Evolutionary conservation across 129 eudicot species (phyloP).

Genomic region (Centaurea solstitialis): DNA sequence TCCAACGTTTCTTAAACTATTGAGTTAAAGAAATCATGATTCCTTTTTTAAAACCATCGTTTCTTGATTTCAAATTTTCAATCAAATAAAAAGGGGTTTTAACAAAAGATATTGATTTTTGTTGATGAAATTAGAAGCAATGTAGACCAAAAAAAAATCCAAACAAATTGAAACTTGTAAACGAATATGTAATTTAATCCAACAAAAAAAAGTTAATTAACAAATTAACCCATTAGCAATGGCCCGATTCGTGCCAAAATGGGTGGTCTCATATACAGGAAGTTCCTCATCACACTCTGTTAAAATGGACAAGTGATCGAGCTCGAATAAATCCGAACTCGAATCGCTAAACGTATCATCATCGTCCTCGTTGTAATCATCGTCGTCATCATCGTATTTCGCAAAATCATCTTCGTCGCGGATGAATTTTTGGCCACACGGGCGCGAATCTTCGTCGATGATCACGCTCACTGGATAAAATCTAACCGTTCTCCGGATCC

Average conservation of each 20-base stretch:
- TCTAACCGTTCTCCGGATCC: conserved; percentile 53
- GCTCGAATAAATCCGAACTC: conserved; percentile 79
- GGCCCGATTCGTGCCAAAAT: conserved; percentile 52
- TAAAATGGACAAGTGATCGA: conserved; percentile 62
- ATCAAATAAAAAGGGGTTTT: neutral
- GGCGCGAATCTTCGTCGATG: conserved; percentile 61
- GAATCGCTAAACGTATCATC: conserved; percentile 56
- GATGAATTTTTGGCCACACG: conserved; percentile 52
- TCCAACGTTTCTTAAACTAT: neutral
- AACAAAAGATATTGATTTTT: no score
- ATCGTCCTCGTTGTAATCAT: conserved; percentile 26
- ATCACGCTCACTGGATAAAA: conserved; percentile 68
- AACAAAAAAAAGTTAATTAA: conserved; percentile 7
- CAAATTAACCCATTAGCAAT: conserved; percentile 60
- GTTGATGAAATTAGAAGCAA: neutral
- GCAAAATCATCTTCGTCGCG: conserved; percentile 16
- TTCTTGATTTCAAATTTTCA: neutral
- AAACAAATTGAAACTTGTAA: conserved; percentile 12
- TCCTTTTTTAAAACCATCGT: neutral
- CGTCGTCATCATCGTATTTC: conserved; percentile 14
- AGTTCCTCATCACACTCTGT: conserved; percentile 58
- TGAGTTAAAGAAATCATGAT: neutral
- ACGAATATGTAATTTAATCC: conserved; percentile 12
- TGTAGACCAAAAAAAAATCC: neutral
- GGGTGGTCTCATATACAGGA: conserved; percentile 78